Conservation (phyloP, 2,329 filamentous ascomycete genomes). For the Aspergillus aculeatus region DNA sequence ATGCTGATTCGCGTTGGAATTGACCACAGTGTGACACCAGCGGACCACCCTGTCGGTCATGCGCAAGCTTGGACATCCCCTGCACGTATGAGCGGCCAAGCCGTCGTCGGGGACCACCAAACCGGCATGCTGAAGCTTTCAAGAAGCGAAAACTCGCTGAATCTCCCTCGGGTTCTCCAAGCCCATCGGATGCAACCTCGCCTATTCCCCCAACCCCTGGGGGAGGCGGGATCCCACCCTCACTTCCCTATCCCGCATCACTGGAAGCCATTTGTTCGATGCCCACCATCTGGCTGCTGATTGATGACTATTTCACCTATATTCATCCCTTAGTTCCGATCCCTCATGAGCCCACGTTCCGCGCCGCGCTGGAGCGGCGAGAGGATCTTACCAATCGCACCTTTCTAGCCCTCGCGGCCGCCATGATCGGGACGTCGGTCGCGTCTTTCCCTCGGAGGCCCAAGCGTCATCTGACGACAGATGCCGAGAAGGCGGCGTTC, state of each 20-base stretch:
- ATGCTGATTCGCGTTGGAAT: not conserved
- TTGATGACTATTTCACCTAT: slow-evolving; percentile 50
- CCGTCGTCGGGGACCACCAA: slow-evolving; percentile 63
- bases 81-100: slow-evolving; percentile 67
- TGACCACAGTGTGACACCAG: slow-evolving; percentile 59
- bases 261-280: slow-evolving; percentile 49
- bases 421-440: slow-evolving; percentile 47
- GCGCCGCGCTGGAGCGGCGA: slow-evolving; percentile 42
- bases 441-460: slow-evolving; percentile 48
- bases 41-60: slow-evolving; percentile 66
- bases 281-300: slow-evolving; percentile 38
- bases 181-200: slow-evolving; percentile 43
- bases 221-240: slow-evolving; percentile 30
- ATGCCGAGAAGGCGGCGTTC: slow-evolving; percentile 38
- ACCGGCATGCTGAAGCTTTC: slow-evolving; percentile 65
- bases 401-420: slow-evolving; percentile 46
- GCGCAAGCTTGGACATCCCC: slow-evolving; percentile 63
- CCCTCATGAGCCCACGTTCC: slow-evolving; percentile 49
- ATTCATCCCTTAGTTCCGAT: slow-evolving; percentile 49
- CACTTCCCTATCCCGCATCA: slow-evolving; percentile 46
- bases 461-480: slow-evolving; percentile 40
- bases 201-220: slow-evolving; percentile 34
- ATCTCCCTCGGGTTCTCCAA: slow-evolving; percentile 36
- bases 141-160: slow-evolving; percentile 58
- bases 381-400: slow-evolving; percentile 43